Conservation (phyloP, 495 filamentous ascomycete species). For the Podospora bellae-mahoneyi region DNA sequence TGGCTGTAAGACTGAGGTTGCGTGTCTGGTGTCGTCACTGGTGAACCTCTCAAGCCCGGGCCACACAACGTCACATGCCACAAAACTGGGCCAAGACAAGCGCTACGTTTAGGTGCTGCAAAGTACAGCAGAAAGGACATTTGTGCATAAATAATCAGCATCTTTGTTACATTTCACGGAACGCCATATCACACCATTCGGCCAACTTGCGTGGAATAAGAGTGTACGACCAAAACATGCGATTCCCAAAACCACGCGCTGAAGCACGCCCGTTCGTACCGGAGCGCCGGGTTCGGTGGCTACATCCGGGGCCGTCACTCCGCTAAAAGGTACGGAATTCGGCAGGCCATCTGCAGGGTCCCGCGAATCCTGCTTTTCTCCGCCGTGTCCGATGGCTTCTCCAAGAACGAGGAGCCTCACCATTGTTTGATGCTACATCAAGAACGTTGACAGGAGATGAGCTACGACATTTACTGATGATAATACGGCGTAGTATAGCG, state of each 20-base stretch:
- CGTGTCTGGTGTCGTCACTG: conserved; percentile 3
- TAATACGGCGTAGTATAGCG: neutral
- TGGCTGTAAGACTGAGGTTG: neutral
- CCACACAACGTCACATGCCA: conserved; percentile 9
- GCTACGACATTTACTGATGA: neutral
- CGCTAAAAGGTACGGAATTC: neutral
- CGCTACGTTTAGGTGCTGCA: neutral
- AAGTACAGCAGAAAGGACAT: neutral
- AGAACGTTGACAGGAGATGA: neutral
- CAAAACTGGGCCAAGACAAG: conserved; percentile 8
- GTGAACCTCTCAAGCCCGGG: neutral
- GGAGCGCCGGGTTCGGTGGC: neutral
- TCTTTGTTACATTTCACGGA: neutral
- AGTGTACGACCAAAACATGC: neutral
- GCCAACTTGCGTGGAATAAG: neutral
- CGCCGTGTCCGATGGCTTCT: neutral
- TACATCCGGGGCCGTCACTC: neutral
- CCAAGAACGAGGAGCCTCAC: neutral
- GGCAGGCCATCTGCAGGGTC: neutral
- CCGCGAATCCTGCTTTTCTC: neutral
- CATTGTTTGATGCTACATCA: neutral
- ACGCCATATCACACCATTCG: neutral
- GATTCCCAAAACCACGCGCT: neutral
- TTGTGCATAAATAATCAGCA: neutral
- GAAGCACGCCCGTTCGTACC: neutral